These are phyloP conservation scores for Petunia axillaris DNA, from an alignment of 257 asterid species.

Conservation along the genomic window DNA sequence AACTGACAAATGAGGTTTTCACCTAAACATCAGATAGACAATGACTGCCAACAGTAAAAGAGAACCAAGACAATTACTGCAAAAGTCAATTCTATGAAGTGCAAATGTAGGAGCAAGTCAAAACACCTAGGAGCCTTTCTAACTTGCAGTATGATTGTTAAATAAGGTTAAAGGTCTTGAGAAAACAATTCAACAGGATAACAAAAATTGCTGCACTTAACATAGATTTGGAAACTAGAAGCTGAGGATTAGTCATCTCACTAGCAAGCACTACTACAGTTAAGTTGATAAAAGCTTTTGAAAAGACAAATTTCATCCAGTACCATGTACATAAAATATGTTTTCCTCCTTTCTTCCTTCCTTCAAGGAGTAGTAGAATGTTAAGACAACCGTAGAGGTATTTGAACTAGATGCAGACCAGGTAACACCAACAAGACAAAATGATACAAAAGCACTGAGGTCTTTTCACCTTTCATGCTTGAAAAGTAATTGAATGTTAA, in stretches of 20 bases:
- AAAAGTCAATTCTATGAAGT: background rate
- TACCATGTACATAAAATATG: background rate
- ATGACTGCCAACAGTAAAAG: background rate
- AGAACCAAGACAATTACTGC: background rate
- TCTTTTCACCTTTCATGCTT: background rate
- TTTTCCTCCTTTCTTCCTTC: constrained; percentile 3
- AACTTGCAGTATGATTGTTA: background rate
- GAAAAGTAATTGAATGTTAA: background rate
- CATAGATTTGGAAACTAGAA: background rate
- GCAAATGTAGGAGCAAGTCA: background rate
- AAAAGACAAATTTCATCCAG: background rate
- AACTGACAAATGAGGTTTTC: background rate
- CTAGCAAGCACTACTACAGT: background rate
- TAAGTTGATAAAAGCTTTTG: background rate
- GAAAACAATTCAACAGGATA: background rate
- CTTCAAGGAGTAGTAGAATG: background rate
- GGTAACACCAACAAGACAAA: background rate
- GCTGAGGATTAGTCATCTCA: background rate
- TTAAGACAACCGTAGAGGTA: background rate
- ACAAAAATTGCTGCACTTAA: background rate
- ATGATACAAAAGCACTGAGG: background rate
- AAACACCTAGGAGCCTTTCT: background rate
- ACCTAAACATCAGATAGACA: background rate
- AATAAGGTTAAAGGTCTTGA: background rate
- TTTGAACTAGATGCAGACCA: constrained; percentile 1